phyloP scores from a whole-genome alignment of 2,329 filamentous ascomycete genomes.

The Parastagonospora nodorum region DNA sequence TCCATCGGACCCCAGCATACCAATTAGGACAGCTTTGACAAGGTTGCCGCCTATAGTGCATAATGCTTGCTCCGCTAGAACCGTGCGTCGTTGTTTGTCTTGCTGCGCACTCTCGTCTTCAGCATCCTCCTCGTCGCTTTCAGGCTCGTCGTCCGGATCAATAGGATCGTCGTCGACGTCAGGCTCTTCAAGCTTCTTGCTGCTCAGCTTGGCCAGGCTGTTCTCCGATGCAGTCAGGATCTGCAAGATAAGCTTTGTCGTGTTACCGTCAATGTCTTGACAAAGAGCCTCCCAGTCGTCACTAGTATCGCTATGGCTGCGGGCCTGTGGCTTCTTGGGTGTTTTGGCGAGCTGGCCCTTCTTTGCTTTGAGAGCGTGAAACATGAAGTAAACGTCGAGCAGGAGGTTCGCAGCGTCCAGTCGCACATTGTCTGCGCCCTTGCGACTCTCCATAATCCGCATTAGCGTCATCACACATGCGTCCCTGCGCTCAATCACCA shows the following conservation, averaged over 20 bases:
- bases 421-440: conserved; percentile 76
- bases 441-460: conserved; percentile 55
- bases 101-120: conserved; percentile 49
- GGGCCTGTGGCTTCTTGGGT: conserved; percentile 37
- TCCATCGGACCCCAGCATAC: conserved; percentile 67
- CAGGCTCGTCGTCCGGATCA: conserved; percentile 68
- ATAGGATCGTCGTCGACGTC: conserved; percentile 75
- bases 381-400: conserved; percentile 81
- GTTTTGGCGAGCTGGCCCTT: conserved; percentile 33
- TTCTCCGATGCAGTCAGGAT: conserved; percentile 81
- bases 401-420: conserved; percentile 75
- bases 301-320: conserved; percentile 37
- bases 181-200: conserved; percentile 46
- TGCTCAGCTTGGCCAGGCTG: conserved; percentile 54
- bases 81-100: conserved; percentile 64
- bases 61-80: conserved; percentile 82
- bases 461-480: conserved; percentile 56
- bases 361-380: conserved; percentile 70
- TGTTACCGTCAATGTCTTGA: conserved; percentile 69
- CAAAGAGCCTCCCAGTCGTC: conserved; percentile 64
- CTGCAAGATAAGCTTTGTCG: conserved; percentile 69
- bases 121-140: conserved; percentile 61
- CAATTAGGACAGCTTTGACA: conserved; percentile 77
- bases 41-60: conserved; percentile 87
- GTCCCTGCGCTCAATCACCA: conserved; percentile 58